Percentiles rank a stretch among this genome's conserved stretches.
These are phyloP conservation scores for Magnusiomyces suaveolens DNA, from an alignment of 1,139 yeast species.

Conservation along the genomic window DNA sequence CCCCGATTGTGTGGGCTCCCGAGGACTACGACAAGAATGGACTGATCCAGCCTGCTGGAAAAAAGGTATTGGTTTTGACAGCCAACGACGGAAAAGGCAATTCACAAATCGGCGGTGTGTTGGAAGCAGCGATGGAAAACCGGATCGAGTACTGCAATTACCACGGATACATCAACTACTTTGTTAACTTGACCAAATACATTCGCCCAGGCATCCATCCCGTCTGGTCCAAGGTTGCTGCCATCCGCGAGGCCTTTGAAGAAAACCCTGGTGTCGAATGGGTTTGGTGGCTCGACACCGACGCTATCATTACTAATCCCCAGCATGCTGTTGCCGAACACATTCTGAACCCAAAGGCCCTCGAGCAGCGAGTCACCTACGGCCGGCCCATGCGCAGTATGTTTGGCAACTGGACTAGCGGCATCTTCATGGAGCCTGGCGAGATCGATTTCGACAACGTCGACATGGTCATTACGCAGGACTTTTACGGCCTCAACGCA, in stretches of 20 bases:
- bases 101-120: constrained; percentile 19
- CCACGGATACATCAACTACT: constrained; percentile 28
- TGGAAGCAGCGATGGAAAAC: constrained; percentile 24
- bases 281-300: constrained; percentile 26
- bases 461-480: constrained; percentile 19
- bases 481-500: constrained; percentile 21
- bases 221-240: constrained; percentile 24
- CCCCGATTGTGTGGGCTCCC: constrained; percentile 2
- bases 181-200: constrained; percentile 22
- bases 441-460: constrained; percentile 11
- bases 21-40: constrained; percentile 5
- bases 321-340: constrained; percentile 19
- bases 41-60: constrained; percentile 16
- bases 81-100: constrained; percentile 27
- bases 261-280: constrained; percentile 22
- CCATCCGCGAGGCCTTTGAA: constrained; percentile 19
- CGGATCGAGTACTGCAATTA: constrained; percentile 27
- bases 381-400: constrained; percentile 13
- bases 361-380: constrained; percentile 15
- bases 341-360: constrained; percentile 19
- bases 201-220: constrained; percentile 12
- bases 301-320: constrained; percentile 22
- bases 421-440: neutral
- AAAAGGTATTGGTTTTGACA: constrained; percentile 25
- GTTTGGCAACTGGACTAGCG: neutral